Evolutionary conservation across 2,329 filamentous ascomycete species (phyloP).

Genomic region (Ciborinia camelliae): DNA sequence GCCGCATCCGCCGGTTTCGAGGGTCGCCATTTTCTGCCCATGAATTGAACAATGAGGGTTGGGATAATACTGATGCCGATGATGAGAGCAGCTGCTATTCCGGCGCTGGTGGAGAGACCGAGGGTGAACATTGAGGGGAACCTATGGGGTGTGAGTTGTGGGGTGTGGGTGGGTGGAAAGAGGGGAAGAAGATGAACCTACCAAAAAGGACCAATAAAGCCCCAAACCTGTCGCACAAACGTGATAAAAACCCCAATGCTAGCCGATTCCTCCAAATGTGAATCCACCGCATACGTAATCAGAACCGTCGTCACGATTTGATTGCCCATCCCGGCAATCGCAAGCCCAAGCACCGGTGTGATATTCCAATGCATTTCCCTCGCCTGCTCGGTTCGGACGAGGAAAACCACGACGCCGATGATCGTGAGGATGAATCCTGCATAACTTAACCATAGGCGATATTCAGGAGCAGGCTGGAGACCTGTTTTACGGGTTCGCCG

Average conservation of each 20-base stretch:
- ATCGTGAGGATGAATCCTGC: conserved; percentile 49
- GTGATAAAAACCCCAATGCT: conserved; percentile 58
- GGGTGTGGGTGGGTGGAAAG: not conserved
- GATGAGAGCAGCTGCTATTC: conserved; percentile 40
- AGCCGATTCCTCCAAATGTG: conserved; percentile 50
- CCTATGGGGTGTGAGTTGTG: conserved; percentile 20
- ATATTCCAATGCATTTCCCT: conserved; percentile 49
- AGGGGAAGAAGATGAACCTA: not conserved
- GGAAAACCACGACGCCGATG: conserved; percentile 51
- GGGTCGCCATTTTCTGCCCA: conserved; percentile 21
- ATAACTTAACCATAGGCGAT: conserved; percentile 56
- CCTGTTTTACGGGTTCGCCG: conserved; percentile 39
- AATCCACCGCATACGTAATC: conserved; percentile 50
- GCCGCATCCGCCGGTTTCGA: not conserved
- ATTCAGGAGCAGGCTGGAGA: conserved; percentile 44
- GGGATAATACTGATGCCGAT: conserved; percentile 37
- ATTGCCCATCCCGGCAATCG: conserved; percentile 51
- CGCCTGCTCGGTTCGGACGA: conserved; percentile 48
- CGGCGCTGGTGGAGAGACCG: conserved; percentile 38
- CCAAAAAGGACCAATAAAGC: conserved; percentile 39
- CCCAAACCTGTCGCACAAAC: conserved; percentile 52
- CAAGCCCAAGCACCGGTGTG: conserved; percentile 53
- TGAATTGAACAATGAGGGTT: conserved; percentile 36
- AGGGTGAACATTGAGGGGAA: conserved; percentile 43
- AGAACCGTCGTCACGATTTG: conserved; percentile 50